Base-by-base conservation (phyloP, 2,329 filamentous ascomycete species). In the Rutstroemia sp. region DNA sequence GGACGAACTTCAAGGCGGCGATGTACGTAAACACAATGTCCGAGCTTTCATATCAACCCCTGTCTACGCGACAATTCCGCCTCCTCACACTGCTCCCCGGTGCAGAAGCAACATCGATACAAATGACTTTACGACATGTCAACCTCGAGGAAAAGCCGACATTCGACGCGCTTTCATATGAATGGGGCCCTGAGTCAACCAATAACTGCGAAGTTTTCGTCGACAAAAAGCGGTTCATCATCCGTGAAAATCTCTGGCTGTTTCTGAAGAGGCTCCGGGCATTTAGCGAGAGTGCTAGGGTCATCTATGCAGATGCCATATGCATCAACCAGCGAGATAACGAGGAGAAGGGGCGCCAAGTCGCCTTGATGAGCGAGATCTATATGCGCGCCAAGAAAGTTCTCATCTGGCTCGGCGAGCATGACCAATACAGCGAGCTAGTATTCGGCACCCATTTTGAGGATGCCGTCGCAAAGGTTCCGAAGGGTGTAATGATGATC, bases 261-360 rank as follows among this genome's bases (percentile, higher is more conserved):
- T 48, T 48, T 19, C 46, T 48, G 4, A 30, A 54, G 16, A 48
- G 52, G 37, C 42, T 54, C 7, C 52, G 52, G 19, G 37, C 52
- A 54, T 41, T n/a, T 19, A 30, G n/a, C 45, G 6, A 38, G 27
- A 48, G 3, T 27, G 5, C 23, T 27, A 19, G 25, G 7, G 8
- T 25, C 34, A 12, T 58, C 48, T 44, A 38, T 16, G 54, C 48
- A 49, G 57, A 59, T 57, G 57, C 57, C 3, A 48, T 56, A 16
- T 55, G 61, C 44, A 57, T 57, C 46, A 57, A 57, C 34, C 56
- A 57, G n/a, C 14, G 10, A 27, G 57, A 59, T 25, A 25, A 21
- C 17, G 57, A 53, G n/a, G 57, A 57, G 45, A 51, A 50, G 10
- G 38, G 49, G 12, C 34, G 34, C 38, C 57, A 59, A 27, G 53